Base-by-base conservation (phyloP, 1,284 basidiomycete genomes). In the Singerocomus rubriflavus region DNA sequence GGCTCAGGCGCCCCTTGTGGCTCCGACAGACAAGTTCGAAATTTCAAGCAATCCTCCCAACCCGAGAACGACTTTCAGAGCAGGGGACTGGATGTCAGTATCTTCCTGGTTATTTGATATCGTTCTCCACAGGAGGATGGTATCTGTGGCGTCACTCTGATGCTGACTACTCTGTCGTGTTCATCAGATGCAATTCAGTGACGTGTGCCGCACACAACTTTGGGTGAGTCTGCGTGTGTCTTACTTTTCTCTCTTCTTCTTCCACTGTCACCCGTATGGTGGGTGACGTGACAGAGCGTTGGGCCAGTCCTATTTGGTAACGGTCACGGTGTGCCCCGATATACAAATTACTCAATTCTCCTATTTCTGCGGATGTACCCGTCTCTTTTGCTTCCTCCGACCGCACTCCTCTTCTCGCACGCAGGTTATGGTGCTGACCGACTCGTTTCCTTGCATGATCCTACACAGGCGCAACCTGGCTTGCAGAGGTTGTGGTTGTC, bases 41-140 rank as follows among this genome's bases (percentile, higher is more conserved):
- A 73, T 89, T 46, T 88, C 85, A 6, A 80, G 69, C 62, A 90
- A 89, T 59, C 85, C 87, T 3, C 86, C 87, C 3, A 88, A 86
- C 61, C 81, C 85, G n/a, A 78, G 79, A 59, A 79, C 79, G 3
- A 81, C 72, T 58, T 90, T 89, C 67, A 73, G 88, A 55, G 70
- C 78, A 2, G 88, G 88, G 5, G 87, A 90, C 59, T 90, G 87
- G 87, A 85, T 89, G 85, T 90, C 65, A 71, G 86, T 80, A 37
- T 48, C 29, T 43, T 38, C 21, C 31, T 46, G 10, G 1, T n/a
- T 35, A 57, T 66, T 64, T 55, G 42, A 54, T 58, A 48, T 55
- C 33, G 12, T 31, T 31, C 4, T 21, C 21, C 21, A 21, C 21
- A 21, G 21, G 21, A 4, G 21, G 21, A 21, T 21, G 21, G 4